phyloP scores from a whole-genome alignment of 2,329 filamentous ascomycete genomes.

The Chrysoporthe deuterocubensis region DNA sequence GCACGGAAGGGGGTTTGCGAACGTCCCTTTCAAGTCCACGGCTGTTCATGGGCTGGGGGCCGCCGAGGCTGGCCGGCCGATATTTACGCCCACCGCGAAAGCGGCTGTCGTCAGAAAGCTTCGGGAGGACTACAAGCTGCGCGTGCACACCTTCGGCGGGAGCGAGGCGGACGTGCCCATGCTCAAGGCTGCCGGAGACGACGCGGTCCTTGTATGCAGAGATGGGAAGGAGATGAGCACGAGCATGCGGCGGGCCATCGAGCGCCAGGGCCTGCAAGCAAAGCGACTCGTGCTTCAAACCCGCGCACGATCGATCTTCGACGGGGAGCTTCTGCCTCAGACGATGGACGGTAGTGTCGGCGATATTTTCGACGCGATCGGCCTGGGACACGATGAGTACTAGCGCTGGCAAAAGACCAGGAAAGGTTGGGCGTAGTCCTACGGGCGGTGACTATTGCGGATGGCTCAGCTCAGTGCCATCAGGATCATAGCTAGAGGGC shows the following conservation, averaged over 20 bases:
- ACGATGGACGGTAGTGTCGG: neutral
- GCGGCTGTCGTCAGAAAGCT: constrained; percentile 32
- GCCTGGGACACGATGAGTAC: neutral
- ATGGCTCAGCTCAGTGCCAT: neutral
- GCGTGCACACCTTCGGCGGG: constrained; percentile 18
- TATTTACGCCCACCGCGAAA: constrained; percentile 47
- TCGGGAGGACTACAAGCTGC: neutral
- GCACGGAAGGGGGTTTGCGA: neutral
- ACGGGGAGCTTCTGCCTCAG: neutral
- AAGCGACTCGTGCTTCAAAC: neutral
- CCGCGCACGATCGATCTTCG: neutral
- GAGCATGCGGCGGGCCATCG: neutral
- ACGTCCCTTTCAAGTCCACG: neutral
- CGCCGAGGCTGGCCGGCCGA: neutral
- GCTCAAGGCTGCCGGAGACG: constrained; percentile 10
- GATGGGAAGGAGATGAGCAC: neutral
- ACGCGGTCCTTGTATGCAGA: neutral
- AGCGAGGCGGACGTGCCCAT: constrained; percentile 18
- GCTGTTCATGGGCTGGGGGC: neutral
- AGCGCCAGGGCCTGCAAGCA: neutral
- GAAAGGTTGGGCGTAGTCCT: neutral
- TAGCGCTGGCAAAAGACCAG: neutral
- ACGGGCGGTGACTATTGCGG: neutral
- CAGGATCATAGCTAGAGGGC: neutral
- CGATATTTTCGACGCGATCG: neutral